Base-by-base conservation (phyloP, 495 filamentous ascomycete genomes). In the Aspergillus carlsbadensis region DNA sequence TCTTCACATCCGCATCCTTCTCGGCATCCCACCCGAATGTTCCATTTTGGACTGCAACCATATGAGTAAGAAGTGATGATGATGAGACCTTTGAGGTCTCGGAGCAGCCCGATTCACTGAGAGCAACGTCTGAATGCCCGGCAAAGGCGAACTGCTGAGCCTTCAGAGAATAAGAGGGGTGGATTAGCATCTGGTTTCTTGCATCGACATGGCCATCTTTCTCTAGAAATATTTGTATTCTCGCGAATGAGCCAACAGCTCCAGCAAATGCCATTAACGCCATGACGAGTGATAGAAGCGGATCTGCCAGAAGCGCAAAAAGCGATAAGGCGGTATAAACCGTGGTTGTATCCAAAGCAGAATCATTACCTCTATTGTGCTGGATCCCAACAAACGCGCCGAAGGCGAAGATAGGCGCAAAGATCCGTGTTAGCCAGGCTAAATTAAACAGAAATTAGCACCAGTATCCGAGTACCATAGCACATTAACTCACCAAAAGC, bases 281-380 rank as follows among this genome's bases (percentile, higher is more conserved):
- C 70, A 82, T 80, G 37, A 89, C 81, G n/a, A 88, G 60, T 3
- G 63, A 71, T 6, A 75, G 59, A 1, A 87, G 69, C 0, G 86
- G 86, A 8, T 76, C 70, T 1, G 83, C 70, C 15, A 89, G 65
- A 6, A 89, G 74, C 0, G 80, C 70, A 52, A 87, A 83, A 0
- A 87, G 78, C 0, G 84, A 83, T 2, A 87, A 57, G 0, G 85
- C 78, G 0, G 85, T 87, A 63, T 83, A 87, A 0, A 80, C 74
- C 24, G 67, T 73, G 2, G 79, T 69, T 5, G 78, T 79, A 41
- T 77, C 76, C 21, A 86, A 63, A 3, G 74, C 76, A 40, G 63
- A 62, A 26, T 74, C 71, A 50, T 75, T 70, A 11, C 75, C 71
- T 45, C 72, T 66, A 20, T 74, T 71, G 29, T 80, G 71, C 2